Evolutionary conservation across 495 filamentous ascomycete genomes (phyloP), one percentile per base, ranked within the genome.

Genomic region (Penicillium pulvis): DNA sequence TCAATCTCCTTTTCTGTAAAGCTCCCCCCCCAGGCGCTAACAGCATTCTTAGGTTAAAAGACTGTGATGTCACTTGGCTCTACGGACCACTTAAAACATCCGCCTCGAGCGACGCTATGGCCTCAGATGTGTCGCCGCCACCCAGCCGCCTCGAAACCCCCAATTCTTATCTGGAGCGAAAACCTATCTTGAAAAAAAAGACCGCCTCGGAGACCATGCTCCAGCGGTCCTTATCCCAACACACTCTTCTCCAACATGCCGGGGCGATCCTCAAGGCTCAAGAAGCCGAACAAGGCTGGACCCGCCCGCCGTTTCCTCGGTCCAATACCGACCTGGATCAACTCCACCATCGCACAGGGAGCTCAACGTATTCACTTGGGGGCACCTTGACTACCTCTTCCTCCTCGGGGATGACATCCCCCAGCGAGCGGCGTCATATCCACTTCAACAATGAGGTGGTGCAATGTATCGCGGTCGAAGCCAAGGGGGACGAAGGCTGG

Each of bases 41-140:
- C n/a, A 7, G 20, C 26, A n/a, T 6, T 39, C 53, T 23, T 68
- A 97, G 93, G 93, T 75, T 98, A 41, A 98, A 98, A 68, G 94
- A 98, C 63, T 92, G 89, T 68, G 94, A 98, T 69, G 92, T 97
- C 24, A 98, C 94, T 50, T 98, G 94, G 94, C 80, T 98, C 3
- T 98, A 98, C 65, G 94, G 94, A 0, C 94, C 94, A 28, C 75
- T 98, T 33, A 93, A 95, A 66, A 88, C 87, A 2, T 86, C 80
- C 46, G 76, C 68, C 41, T 79, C 68, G 8, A 79, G 58, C 51
- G 61, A 71, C 31, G 51, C 49, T 11, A 68, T 76, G 16, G 52
- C 65, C 12, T 69, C 70, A 4, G 71, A 75, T 60, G 77, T 65
- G 36, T 82, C 75, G 53, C 83, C 77, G 41, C 88, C 83, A 60